These are phyloP conservation scores for Tetracentron sinense DNA, from an alignment of 164 flowering plant genomes.

Conservation along the genomic window DNA sequence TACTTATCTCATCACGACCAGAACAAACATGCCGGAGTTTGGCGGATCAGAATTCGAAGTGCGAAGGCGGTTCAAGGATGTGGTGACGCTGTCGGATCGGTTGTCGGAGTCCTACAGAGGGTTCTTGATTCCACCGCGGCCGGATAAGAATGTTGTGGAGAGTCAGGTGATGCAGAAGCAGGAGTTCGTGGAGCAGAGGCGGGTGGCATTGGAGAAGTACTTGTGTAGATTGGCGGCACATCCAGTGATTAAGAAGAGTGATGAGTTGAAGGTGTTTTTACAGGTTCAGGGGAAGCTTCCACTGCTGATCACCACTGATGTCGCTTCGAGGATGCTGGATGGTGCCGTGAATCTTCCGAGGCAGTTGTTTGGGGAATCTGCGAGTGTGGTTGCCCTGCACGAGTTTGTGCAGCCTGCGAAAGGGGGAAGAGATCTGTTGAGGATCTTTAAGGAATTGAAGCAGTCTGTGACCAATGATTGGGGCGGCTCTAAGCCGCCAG, in stretches of 20 bases:
- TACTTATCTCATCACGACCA: conserved; percentile 70
- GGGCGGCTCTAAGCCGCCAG: no score
- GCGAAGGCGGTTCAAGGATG: conserved; percentile 51
- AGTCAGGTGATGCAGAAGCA: conserved; percentile 98
- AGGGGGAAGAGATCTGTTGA: no score
- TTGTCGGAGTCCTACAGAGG: conserved; percentile 78
- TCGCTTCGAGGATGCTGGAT: conserved; percentile 86
- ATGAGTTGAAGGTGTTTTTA: conserved; percentile 78
- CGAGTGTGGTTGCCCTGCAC: conserved; percentile 34
- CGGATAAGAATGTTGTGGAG: conserved; percentile 94
- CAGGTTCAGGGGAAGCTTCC: conserved; percentile 82
- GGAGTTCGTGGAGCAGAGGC: conserved; percentile 93
- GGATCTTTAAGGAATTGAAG: no score
- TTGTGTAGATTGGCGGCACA: conserved; percentile 70
- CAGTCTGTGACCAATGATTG: no score
- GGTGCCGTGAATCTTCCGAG: conserved; percentile 84
- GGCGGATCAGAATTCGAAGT: conserved; percentile 66
- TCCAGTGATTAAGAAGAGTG: conserved; percentile 74
- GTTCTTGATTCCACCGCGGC: conserved; percentile 75
- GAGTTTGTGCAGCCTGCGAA: no score
- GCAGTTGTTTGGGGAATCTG: conserved; percentile 79
- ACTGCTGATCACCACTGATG: conserved; percentile 53
- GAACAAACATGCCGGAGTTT: conserved; percentile 58
- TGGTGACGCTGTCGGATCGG: conserved; percentile 5
- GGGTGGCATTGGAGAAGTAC: conserved; percentile 89